Evolutionary conservation across 306 rosid genomes (phyloP), one percentile per base, ranked within the genome.

Genomic region (Canavalia gladiata): DNA sequence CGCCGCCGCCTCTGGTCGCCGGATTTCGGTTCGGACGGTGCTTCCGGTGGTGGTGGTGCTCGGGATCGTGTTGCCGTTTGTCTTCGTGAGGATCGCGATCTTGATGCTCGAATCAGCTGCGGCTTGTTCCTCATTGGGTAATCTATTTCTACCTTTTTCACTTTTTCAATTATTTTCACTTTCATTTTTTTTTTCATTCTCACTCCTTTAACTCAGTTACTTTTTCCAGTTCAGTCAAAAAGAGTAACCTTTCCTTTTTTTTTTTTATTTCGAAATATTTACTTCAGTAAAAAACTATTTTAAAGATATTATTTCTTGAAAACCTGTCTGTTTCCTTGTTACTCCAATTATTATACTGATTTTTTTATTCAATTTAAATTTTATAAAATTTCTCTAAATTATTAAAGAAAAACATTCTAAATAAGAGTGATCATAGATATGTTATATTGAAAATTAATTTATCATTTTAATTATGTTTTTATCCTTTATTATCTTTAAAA

Each of bases 61-160:
- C 2, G 92, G 88, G 56, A 79, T 91, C 29, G n/a, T 85, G 71
- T 77, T 94, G 82, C 92, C 97, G 62, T 92, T 94, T 35, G 9
- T 92, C 5, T 94, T 92, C 11, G 86, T 94, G 1, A 85, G 98
- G 76, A 12, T 88, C 75, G 94, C 97, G 64, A 85, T 94, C 78
- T 43, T 90, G 59, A 88, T 88, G 34, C 98, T 94, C 8, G 97
- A 94, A 87, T 92, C 98, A 35, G 88, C 97, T 77, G 64, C 92
- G 41, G 84, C 66, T 41, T 92, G 94, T 82, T 92, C 97, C 68
- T 77, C 91, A 28, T 69, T 78, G 13, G 94, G 98, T 94, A 89
- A 49, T 71, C 50, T 0, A 6, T 74, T 54, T 42, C 9, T 7
- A 34, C 29, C 52, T 50, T 57, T 60, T 54, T 5, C 59, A 2